Evolutionary conservation across 108 stramenopile species (phyloP), one percentile per base, ranked within the genome.

Genomic region (Nitzschia sp.): DNA sequence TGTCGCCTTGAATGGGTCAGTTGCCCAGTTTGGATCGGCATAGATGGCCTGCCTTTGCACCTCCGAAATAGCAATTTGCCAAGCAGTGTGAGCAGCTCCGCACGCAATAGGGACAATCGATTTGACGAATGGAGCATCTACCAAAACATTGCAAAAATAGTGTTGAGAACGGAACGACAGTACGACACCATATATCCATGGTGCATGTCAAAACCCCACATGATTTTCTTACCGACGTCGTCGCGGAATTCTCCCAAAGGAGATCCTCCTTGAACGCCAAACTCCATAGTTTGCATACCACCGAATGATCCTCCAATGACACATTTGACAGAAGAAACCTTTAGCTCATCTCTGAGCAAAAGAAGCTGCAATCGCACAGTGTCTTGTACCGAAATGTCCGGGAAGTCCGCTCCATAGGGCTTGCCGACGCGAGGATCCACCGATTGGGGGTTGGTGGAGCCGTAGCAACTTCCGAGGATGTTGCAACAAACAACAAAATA

Each of bases 251-350:
- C 71, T 41, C 62, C 66, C 26, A 81, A 43, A 11, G 78, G 67
- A 41, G 85, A 82, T 9, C 89, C 87, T 6, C 77, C 94, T 67
- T 92, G 89, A 44, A 90, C 86, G 15, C 83, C 88, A 81, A 87
- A 95, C 66, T 97, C 96, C 80, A 97, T 84, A 19, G 88, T 83
- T 60, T 97, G 96, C 96, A 97, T 97, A 9, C 96, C 96, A 29
- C 96, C 96, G 81, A 97, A 92, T 65, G 86, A 89, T 0, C 96
- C 96, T 22, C 96, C 96, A 72, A 97, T 90, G 12, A 97, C 96
- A 43, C 80, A 79, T 66, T 93, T 89, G 72, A 97, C 74, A 3
- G 83, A 83, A 37, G 70, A 66, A 29, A 92, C 82, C 37, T 77
- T 67, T 15, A 97, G 65, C 52, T 84, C 82, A 43, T 97, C 80